Evolutionary conservation across 306 rosid genomes (phyloP), one percentile per base, ranked within the genome.

Genomic region (Cicer arietinum): DNA sequence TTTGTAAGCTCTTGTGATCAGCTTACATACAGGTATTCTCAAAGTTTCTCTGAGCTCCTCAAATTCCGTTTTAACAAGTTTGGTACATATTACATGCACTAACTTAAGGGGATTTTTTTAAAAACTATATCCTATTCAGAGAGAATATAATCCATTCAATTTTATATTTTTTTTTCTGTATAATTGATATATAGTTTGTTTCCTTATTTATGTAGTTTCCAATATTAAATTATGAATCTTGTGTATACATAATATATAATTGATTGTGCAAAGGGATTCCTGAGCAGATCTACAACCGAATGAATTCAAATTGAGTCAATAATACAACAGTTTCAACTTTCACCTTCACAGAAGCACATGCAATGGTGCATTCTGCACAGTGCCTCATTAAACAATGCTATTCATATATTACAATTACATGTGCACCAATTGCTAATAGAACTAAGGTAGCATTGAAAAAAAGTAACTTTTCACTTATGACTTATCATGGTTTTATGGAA

Each of bases 361-460:
- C 69, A 73, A 56, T 5, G 43, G 52, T 7, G 22, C 75, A 73
- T 13, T 25, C 41, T 68, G 80, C 76, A 56, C 8, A 22, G 40
- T 74, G 42, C 22, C 52, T 50, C 14, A 16, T 48, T 7, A 73
- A 77, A 54, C 61, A 82, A 65, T 66, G 10, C 7, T 52, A 77
- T 54, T 60, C 73, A 51, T 77, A 72, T 72, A 40, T 59, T 48
- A 67, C 74, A 72, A 67, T 75, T 43, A 58, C 67, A 67, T 61
- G 71, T 45, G 75, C 75, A 80, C 56, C 42, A 58, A 66, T 53
- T 45, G 20, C 45, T 18, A 43, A 37, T 22, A 62, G 52, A 73
- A 73, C 75, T 41, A 42, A 17, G 76, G 48, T 53, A 61, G 77
- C 73, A 66, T 57, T 45, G 45, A 67, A 39, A 73, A 71, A 13